Percentiles rank a stretch among this genome's conserved stretches.
phyloP scores from a whole-genome alignment of 192 early-diverging fungal species.

The Backusella morwellensis region DNA sequence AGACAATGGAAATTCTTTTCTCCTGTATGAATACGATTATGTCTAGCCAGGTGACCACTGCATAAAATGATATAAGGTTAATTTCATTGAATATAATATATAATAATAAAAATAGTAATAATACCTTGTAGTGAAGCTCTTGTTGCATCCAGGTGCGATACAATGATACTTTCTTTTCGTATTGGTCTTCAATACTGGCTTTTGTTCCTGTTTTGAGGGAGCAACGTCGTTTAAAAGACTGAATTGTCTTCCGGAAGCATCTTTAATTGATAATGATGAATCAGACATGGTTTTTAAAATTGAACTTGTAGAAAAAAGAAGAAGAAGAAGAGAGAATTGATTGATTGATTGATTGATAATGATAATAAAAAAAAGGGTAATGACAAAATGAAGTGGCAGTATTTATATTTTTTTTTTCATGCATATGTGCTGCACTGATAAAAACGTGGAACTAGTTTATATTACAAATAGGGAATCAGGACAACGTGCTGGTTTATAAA shows the following conservation, averaged over 20 bases:
- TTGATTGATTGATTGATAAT: background rate
- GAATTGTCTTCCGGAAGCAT: constrained; percentile 48
- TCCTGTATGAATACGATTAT: constrained; percentile 80
- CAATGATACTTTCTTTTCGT: constrained; percentile 67
- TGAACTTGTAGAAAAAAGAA: background rate
- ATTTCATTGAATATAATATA: background rate
- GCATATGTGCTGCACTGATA: background rate
- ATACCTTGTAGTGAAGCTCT: constrained; percentile 79
- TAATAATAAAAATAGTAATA: background rate
- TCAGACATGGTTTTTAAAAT: background rate
- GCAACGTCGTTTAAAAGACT: constrained; percentile 46
- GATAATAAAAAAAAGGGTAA: constrained; percentile 13
- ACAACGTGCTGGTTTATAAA: background rate
- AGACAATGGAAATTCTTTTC: constrained; percentile 76
- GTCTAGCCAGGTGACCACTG: constrained; percentile 79
- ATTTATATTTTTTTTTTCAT: background rate
- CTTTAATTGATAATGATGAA: constrained; percentile 45
- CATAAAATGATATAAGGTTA: background rate
- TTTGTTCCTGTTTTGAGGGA: background rate
- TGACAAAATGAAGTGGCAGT: background rate
- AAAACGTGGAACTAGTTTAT: background rate
- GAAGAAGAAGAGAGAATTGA: background rate
- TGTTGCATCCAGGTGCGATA: constrained; percentile 58
- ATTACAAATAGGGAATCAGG: background rate
- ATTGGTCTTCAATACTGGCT: background rate